These are phyloP conservation scores for Knoxia roxburghii DNA, from an alignment of 257 asterid species.

Conservation along the genomic window DNA sequence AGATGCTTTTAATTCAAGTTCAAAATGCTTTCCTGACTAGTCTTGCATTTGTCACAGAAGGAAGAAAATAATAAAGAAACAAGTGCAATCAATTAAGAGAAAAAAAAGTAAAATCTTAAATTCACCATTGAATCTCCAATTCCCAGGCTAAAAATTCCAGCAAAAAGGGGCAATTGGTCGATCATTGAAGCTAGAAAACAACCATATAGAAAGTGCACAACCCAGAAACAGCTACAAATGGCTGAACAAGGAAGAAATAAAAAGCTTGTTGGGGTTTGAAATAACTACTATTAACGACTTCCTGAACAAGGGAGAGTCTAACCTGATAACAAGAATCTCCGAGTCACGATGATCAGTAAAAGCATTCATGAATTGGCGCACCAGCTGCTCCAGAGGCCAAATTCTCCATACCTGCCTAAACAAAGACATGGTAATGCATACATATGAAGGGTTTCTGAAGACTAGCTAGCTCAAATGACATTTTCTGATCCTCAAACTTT, in stretches of 20 bases:
- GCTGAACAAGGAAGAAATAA: conserved; percentile 38
- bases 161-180: conserved; percentile 94
- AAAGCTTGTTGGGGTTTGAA: conserved; percentile 11
- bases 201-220: conserved; percentile 93
- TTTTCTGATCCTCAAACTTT: not conserved
- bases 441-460: conserved; percentile 4
- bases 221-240: conserved; percentile 93
- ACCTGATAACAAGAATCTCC: conserved; percentile 95
- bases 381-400: conserved; percentile 85
- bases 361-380: conserved; percentile 94
- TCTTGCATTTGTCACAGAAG: not conserved
- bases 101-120: not conserved
- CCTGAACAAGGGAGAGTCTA: conserved; percentile 6
- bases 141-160: conserved; percentile 97
- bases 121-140: conserved; percentile 98
- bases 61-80: not conserved
- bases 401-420: conserved; percentile 80
- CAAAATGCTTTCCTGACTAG: not conserved
- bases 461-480: not conserved
- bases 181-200: conserved; percentile 75
- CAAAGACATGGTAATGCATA: conserved; percentile 18
- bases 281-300: conserved; percentile 8
- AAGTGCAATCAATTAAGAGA: not conserved
- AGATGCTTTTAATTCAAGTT: not conserved
- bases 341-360: conserved; percentile 99